A percentile compares a stretch with the other conserved stretches of the same genome.
Evolutionary conservation across 306 rosid genomes (phyloP).

Genomic region (Quercus suber): DNA sequence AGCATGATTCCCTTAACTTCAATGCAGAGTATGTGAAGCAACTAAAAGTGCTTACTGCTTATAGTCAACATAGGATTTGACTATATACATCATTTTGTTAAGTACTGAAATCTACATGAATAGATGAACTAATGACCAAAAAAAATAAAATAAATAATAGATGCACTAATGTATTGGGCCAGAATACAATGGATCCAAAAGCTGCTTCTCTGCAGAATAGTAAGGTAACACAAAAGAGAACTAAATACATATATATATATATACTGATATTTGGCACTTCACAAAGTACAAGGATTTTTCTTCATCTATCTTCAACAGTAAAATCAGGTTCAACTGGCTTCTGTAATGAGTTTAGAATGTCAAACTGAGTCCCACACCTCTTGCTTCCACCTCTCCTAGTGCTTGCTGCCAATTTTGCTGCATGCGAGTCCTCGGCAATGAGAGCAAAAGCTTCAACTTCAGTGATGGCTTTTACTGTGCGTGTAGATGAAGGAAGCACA

Average conservation of each 20-base stretch:
- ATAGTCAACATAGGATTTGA: not conserved
- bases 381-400: constrained; percentile 39
- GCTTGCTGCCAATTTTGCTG: constrained; percentile 27
- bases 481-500: constrained; percentile 47
- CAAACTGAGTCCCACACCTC: constrained; percentile 35
- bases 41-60: not conserved
- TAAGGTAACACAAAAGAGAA: not conserved
- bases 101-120: not conserved
- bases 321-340: constrained; percentile 62
- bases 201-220: not conserved
- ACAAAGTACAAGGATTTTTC: not conserved
- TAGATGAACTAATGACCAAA: no score
- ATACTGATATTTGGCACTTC: not conserved
- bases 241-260: not conserved
- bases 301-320: constrained; percentile 20
- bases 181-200: not conserved
- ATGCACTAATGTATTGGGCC: not conserved
- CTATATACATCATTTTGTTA: not conserved
- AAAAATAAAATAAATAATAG: no score
- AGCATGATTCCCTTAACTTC: constrained; percentile 22
- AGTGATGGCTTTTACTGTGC: constrained; percentile 45
- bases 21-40: not conserved
- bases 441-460: constrained; percentile 68
- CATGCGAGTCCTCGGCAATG: constrained; percentile 39
- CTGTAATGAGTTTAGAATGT: constrained; percentile 38